phyloP scores from a whole-genome alignment of 2,329 filamentous ascomycete species.

The Aspergillus calidoustus region DNA sequence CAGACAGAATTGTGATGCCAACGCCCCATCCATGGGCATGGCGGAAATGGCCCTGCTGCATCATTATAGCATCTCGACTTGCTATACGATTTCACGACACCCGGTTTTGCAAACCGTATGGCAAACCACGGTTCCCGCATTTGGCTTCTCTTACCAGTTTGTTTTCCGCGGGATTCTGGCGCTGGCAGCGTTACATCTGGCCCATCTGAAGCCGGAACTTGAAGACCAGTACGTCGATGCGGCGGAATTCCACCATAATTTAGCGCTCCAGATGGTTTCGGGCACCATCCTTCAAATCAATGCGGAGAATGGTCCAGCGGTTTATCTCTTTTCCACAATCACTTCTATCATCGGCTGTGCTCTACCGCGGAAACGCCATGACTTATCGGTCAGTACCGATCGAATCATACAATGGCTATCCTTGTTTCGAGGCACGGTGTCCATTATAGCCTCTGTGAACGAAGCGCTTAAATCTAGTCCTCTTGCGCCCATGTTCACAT shows the following conservation, averaged over 20 bases:
- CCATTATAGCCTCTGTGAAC: neutral
- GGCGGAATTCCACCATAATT: constrained; percentile 3
- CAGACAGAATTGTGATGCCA: too few relatives aligned
- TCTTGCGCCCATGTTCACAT: neutral
- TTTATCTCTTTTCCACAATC: constrained; percentile 2
- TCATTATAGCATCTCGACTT: too few relatives aligned
- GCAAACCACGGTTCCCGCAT: too few relatives aligned
- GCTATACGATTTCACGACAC: too few relatives aligned
- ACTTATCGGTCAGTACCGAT: neutral
- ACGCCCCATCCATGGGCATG: too few relatives aligned
- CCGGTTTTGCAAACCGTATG: too few relatives aligned
- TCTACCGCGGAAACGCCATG: neutral
- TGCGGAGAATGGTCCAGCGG: neutral
- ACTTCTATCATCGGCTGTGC: neutral
- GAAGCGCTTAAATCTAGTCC: neutral
- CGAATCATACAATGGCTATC: neutral
- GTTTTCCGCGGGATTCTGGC: too few relatives aligned
- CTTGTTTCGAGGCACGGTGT: neutral
- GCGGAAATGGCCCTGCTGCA: too few relatives aligned
- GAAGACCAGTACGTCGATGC: neutral
- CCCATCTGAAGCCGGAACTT: neutral
- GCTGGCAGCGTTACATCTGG: too few relatives aligned
- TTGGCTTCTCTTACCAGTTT: too few relatives aligned
- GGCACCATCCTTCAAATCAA: constrained; percentile 1
- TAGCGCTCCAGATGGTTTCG: constrained; percentile 4